phyloP scores from a whole-genome alignment of 306 rosid genomes.

The Adenanthera pavonina region DNA sequence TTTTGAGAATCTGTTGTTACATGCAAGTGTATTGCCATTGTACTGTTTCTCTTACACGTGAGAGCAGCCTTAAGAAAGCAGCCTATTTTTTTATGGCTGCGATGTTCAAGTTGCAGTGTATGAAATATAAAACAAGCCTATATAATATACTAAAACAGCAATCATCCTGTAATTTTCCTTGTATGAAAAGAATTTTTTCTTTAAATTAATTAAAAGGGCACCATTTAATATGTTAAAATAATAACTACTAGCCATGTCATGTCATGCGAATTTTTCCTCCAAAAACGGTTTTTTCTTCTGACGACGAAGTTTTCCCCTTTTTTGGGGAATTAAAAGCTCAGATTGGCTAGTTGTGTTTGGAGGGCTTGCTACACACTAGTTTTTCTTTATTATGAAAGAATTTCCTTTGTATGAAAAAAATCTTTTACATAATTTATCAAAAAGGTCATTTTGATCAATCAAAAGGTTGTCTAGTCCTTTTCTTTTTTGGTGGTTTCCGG shows the following conservation, averaged over 20 bases:
- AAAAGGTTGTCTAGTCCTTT: too few species aligned
- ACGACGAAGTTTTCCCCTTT: too few species aligned
- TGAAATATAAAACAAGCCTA: neutral
- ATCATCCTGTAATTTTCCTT: neutral
- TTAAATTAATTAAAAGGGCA: neutral
- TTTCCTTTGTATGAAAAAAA: too few species aligned
- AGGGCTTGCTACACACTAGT: too few species aligned
- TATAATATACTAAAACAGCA: neutral
- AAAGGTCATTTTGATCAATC: too few species aligned
- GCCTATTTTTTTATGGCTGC: constrained; percentile 21
- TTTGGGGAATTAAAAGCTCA: too few species aligned
- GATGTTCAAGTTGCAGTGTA: neutral
- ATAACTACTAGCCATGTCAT: neutral
- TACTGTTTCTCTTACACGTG: neutral
- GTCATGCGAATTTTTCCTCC: too few species aligned
- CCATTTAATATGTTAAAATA: neutral
- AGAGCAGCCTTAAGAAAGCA: neutral
- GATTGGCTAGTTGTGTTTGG: too few species aligned
- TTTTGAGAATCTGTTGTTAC: neutral
- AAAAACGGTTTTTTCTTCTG: too few species aligned
- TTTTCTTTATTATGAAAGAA: too few species aligned
- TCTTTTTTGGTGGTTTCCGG: too few species aligned
- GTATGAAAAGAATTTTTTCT: neutral
- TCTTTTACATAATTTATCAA: too few species aligned
- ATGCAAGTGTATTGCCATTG: neutral